These are phyloP conservation scores for Solanum chmielewskii DNA, from an alignment of 257 asterid species.

Conservation along the genomic window DNA sequence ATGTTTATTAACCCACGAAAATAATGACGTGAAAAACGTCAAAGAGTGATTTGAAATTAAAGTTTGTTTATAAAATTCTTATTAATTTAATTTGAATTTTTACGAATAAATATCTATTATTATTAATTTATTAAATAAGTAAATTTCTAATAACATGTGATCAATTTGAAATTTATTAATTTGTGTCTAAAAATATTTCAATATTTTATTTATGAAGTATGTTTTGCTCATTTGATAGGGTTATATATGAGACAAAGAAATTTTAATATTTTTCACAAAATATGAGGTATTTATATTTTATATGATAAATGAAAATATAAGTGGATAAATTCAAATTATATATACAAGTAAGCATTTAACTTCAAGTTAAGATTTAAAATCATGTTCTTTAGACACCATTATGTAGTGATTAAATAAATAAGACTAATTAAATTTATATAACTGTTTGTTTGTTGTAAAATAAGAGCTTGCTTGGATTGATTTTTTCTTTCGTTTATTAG, in stretches of 20 bases:
- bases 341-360: no score
- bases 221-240: no score
- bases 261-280: no score
- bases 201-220: no score
- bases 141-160: not conserved
- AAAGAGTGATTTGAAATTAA: not conserved
- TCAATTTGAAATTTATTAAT: no score
- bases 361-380: not conserved
- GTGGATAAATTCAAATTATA: no score
- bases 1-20: not conserved
- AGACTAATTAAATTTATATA: not conserved
- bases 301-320: not conserved
- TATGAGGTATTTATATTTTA: no score
- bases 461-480: not conserved
- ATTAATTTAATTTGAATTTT: no score
- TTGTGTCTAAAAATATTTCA: no score
- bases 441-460: not conserved
- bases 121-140: not conserved
- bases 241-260: not conserved
- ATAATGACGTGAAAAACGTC: not conserved
- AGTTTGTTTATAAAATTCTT: not conserved
- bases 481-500: no score
- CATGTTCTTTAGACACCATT: not conserved
- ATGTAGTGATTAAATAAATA: not conserved
- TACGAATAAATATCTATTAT: no score